phyloP scores from a whole-genome alignment of 2,329 filamentous ascomycete genomes.

The Pseudopyricularia cyperi region DNA sequence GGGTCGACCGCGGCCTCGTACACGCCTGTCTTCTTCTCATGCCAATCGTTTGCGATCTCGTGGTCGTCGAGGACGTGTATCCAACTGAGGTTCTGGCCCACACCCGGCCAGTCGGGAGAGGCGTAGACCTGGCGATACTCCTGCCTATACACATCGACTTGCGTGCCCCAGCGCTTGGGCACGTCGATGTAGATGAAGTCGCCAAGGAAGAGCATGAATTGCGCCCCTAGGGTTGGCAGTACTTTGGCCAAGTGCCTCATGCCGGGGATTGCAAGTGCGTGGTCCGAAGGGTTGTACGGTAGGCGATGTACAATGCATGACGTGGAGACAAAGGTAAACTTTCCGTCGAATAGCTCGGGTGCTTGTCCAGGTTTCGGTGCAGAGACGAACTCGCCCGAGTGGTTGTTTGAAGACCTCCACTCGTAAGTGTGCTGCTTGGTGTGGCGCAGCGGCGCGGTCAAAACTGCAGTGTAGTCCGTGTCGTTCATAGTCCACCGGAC shows the following conservation, averaged over 20 bases:
- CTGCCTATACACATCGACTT: slow-evolving; percentile 65
- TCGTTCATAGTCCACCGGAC: slow-evolving; percentile 55
- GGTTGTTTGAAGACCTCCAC: slow-evolving; percentile 78
- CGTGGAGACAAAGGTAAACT: slow-evolving; percentile 82
- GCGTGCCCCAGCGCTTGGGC: slow-evolving; percentile 61
- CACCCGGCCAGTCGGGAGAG: slow-evolving; percentile 76
- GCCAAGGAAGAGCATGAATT: slow-evolving; percentile 72
- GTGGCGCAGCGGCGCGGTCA: slow-evolving; percentile 52
- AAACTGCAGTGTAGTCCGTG: slow-evolving; percentile 68
- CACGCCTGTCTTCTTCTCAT: slow-evolving; percentile 64
- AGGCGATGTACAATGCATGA: slow-evolving; percentile 89
- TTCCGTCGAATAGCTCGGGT: slow-evolving; percentile 46
- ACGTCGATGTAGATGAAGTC: slow-evolving; percentile 91
- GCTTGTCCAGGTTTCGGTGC: slow-evolving; percentile 58
- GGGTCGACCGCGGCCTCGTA: slow-evolving; percentile 72
- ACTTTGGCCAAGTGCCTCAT: slow-evolving; percentile 63
- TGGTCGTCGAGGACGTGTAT: slow-evolving; percentile 95
- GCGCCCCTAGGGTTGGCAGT: slow-evolving; percentile 57
- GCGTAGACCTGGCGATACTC: slow-evolving; percentile 95
- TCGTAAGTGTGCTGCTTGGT: slow-evolving; percentile 64
- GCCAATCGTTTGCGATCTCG: slow-evolving; percentile 93
- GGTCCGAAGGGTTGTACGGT: slow-evolving; percentile 74
- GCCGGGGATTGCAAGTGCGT: slow-evolving; percentile 71
- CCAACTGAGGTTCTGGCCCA: slow-evolving; percentile 78
- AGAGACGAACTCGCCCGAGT: slow-evolving; percentile 68